Base-by-base conservation (phyloP, 495 filamentous ascomycete species). In the Staphylotrichum tortipilum region DNA sequence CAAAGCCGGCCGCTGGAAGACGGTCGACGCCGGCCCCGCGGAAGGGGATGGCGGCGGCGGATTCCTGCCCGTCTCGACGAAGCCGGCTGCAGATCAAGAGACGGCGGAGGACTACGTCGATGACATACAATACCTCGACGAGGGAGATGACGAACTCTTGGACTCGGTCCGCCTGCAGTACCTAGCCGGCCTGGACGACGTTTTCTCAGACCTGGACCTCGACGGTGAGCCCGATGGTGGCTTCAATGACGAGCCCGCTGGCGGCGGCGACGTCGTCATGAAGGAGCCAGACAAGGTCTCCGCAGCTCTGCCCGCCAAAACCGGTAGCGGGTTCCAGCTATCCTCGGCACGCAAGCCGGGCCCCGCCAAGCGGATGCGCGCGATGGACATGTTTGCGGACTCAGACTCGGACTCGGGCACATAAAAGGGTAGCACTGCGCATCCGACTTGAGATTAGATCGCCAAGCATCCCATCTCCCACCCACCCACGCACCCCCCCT, bases 361-460 rank as follows among this genome's bases (percentile, higher is more conserved):
- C 43, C 39, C 63, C 48, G 49, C 66, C 14, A 63, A 53, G 54
- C 79, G 89, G 41, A 86, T 88, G 62, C 87, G 81, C 54, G 90
- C 90, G 4, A 88, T 88, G 59, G 90, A 96, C 61, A 94, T 96
- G 89, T 96, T 95, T 78, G 90, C 86, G 14, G 84, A 79, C 58
- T 74, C 70, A 3, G 73, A 71, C 41, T 74, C 71, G 9, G 70
- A 73, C 8, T 60, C 56, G 18, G 65, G 6, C 41, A 11, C 42
- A 30, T 54, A 22, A 23, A 15, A 5, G 2, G 3, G 19, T 15
- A 15, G n/a, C n/a, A n/a, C n/a, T n/a, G n/a, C n/a, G n/a, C n/a
- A n/a, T n/a, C 8, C 28, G 35, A 40, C 41, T 46, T 30, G 54
- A 44, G 55, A 54, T 50, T 68, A 50, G 42, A 44, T 46, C 34